phyloP scores from a whole-genome alignment of 2,329 filamentous ascomycete genomes.

The Stemphylium lycopersici region DNA sequence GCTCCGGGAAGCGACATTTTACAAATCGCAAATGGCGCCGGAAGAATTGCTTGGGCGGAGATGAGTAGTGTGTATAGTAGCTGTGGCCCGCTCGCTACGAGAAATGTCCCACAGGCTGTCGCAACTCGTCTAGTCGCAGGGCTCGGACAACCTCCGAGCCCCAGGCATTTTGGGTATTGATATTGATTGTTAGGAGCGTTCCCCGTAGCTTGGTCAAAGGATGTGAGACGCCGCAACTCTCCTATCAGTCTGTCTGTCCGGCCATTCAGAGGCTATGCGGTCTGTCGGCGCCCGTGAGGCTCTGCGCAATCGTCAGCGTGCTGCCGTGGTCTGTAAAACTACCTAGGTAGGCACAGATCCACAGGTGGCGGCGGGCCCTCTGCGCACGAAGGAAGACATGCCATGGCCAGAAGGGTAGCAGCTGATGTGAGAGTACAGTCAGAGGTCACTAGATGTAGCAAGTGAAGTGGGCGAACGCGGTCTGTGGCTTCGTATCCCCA shows the following conservation, averaged over 20 bases:
- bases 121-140: slow-evolving; percentile 5
- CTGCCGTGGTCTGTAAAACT: slow-evolving; percentile 9
- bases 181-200: background rate
- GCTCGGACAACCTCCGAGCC: slow-evolving; percentile 6
- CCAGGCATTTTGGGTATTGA: slow-evolving; percentile 8
- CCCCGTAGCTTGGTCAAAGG: background rate
- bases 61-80: slow-evolving; percentile 14
- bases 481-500: slow-evolving; percentile 17
- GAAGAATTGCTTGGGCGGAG: slow-evolving; percentile 28
- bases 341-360: background rate
- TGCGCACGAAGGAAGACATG: slow-evolving; percentile 1
- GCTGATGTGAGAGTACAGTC: background rate
- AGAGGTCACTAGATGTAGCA: background rate
- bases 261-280: slow-evolving; percentile 12
- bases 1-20: slow-evolving; percentile 19
- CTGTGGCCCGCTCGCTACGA: slow-evolving; percentile 20
- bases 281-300: slow-evolving; percentile 29
- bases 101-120: slow-evolving; percentile 2
- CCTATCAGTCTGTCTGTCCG: slow-evolving; percentile 8
- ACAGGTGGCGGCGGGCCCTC: slow-evolving; percentile 1
- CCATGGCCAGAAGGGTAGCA: background rate
- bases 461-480: slow-evolving; percentile 5
- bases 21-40: slow-evolving; percentile 14
- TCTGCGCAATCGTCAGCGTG: slow-evolving; percentile 9
- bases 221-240: slow-evolving; percentile 8